phyloP scores from a whole-genome alignment of 2,329 filamentous ascomycete species.

The Calycina herbarum region DNA sequence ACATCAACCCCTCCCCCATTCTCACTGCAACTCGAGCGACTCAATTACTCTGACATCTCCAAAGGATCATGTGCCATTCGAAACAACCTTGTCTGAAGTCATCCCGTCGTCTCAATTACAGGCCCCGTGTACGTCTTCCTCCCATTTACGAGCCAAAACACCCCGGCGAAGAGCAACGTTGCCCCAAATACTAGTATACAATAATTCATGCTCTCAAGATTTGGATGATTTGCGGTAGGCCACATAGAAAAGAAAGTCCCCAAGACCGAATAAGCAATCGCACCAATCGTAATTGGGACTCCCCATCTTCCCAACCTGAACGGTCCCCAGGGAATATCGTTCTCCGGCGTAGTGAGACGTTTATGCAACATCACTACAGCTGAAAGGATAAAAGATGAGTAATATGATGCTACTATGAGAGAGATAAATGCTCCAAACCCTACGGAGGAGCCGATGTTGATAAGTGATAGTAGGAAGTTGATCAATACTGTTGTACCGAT shows the following conservation, averaged over 20 bases:
- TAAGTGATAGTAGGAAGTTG: conserved; percentile 12
- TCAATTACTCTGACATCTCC: too few relatives aligned
- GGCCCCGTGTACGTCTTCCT: conserved; percentile 16
- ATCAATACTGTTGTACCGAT: conserved; percentile 10
- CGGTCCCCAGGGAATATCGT: conserved; percentile 17
- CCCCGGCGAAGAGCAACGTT: conserved; percentile 4
- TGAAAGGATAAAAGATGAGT: conserved; percentile 14
- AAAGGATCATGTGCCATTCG: too few relatives aligned
- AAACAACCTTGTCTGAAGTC: not conserved
- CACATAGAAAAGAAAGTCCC: conserved; percentile 18
- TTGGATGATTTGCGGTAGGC: conserved; percentile 8
- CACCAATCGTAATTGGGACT: conserved; percentile 13
- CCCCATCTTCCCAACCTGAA: conserved; percentile 11
- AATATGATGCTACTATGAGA: conserved; percentile 15
- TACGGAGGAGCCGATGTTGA: conserved; percentile 13
- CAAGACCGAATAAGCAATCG: conserved; percentile 10
- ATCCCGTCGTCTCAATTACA: conserved; percentile 1
- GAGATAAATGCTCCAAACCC: conserved; percentile 13
- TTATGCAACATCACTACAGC: conserved; percentile 16
- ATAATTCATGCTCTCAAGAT: conserved; percentile 15
- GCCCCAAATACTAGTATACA: conserved; percentile 12
- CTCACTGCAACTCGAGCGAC: not conserved
- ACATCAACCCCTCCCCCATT: too few relatives aligned
- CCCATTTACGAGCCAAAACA: conserved; percentile 15
- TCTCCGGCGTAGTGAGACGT: conserved; percentile 14